phyloP scores from a whole-genome alignment of 1,139 yeast species.

The Zygosaccharomyces pseudobailii region DNA sequence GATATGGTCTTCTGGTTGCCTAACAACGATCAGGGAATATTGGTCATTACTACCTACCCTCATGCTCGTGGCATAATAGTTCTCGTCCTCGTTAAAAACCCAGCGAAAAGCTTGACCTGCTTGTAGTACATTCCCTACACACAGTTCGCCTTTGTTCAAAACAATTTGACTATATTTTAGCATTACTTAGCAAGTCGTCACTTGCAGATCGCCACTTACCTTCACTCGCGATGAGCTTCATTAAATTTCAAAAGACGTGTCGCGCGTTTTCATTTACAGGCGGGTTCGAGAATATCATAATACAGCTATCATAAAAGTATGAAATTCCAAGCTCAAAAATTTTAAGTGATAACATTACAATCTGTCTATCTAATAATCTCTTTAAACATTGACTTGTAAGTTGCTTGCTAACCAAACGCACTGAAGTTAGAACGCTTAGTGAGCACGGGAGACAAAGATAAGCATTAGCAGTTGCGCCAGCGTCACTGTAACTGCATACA shows the following conservation, averaged over 20 bases:
- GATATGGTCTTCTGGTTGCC: slow-evolving; percentile 18
- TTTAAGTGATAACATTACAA: no score
- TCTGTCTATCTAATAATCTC: no score
- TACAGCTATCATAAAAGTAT: background rate
- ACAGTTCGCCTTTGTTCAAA: slow-evolving; percentile 42
- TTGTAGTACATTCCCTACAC: slow-evolving; percentile 64
- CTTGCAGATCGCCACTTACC: no score
- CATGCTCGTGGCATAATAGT: slow-evolving; percentile 24
- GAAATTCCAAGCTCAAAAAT: no score
- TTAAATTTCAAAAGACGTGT: slow-evolving; percentile 2
- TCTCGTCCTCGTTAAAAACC: slow-evolving; percentile 24
- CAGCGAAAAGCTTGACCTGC: slow-evolving; percentile 80
- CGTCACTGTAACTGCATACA: background rate
- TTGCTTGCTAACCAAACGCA: background rate
- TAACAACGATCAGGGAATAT: slow-evolving; percentile 38
- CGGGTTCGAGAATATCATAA: background rate
- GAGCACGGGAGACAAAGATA: background rate
- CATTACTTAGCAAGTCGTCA: background rate
- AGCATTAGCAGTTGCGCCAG: background rate
- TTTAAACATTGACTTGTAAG: background rate
- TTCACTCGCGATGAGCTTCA: background rate
- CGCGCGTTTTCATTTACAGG: background rate
- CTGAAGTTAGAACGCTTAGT: no score
- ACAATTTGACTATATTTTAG: slow-evolving; percentile 8
- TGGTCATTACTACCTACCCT: slow-evolving; percentile 15